Conservation (phyloP, 1,284 basidiomycete species). For the Nidula niveotomentosa region DNA sequence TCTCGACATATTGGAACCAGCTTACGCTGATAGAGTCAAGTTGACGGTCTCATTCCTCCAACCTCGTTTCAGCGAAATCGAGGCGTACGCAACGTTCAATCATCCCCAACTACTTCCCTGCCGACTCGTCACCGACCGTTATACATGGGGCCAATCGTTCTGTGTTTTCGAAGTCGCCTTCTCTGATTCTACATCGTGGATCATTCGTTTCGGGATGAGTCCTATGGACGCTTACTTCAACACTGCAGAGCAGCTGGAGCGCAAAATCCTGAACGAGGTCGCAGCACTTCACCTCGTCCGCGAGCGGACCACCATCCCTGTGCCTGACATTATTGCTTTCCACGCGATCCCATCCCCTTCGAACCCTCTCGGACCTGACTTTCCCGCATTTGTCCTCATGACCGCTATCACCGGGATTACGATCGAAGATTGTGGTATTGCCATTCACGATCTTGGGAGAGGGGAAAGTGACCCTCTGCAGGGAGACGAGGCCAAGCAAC, state of each 20-base stretch:
- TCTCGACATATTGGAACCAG: slow-evolving; percentile 28
- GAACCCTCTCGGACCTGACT: slow-evolving; percentile 30
- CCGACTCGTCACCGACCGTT: slow-evolving; percentile 24
- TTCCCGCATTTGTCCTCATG: slow-evolving; percentile 37
- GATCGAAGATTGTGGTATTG: slow-evolving; percentile 35
- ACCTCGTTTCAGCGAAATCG: slow-evolving; percentile 25
- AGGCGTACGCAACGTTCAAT: slow-evolving; percentile 27
- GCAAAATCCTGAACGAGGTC: slow-evolving; percentile 38
- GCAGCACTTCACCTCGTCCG: slow-evolving; percentile 34
- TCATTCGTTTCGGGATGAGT: slow-evolving; percentile 34
- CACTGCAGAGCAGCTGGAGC: slow-evolving; percentile 35
- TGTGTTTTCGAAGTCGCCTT: slow-evolving; percentile 34
- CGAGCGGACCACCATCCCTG: slow-evolving; percentile 33
- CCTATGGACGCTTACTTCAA: slow-evolving; percentile 37
- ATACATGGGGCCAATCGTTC: slow-evolving; percentile 39
- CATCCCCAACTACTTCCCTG: slow-evolving; percentile 26
- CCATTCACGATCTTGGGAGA: slow-evolving; percentile 24
- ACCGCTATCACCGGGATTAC: slow-evolving; percentile 33
- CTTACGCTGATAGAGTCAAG: slow-evolving; percentile 28
- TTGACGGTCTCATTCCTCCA: slow-evolving; percentile 30
- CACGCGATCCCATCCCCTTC: slow-evolving; percentile 25
- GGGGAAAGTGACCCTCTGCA: slow-evolving; percentile 23
- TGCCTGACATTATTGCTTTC: slow-evolving; percentile 32
- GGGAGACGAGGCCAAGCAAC: slow-evolving; percentile 29
- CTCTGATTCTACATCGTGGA: slow-evolving; percentile 28